These are phyloP conservation scores for Ceraceosorus bombacis DNA, from an alignment of 1,284 basidiomycete species.

Conservation along the genomic window DNA sequence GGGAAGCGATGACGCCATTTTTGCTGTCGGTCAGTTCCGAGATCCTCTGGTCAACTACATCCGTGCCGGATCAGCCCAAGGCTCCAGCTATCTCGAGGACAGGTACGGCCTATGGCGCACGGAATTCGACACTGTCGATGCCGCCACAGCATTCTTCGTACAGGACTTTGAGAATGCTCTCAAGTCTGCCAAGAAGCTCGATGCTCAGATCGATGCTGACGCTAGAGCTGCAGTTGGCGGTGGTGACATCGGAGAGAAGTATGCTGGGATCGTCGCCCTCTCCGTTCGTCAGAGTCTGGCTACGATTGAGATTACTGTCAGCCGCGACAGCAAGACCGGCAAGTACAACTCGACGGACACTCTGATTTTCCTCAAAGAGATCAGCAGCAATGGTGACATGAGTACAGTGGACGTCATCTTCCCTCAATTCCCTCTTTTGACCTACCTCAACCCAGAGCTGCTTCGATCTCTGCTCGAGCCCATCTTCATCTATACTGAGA, in stretches of 20 bases:
- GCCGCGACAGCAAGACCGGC: slow-evolving; percentile 13
- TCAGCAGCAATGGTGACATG: slow-evolving; percentile 48
- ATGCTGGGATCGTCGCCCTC: slow-evolving; percentile 42
- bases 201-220: slow-evolving; percentile 38
- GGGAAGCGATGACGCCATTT: slow-evolving; percentile 30
- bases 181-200: slow-evolving; percentile 49
- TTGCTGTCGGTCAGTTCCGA: slow-evolving; percentile 39
- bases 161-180: slow-evolving; percentile 62
- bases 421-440: slow-evolving; percentile 54
- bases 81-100: slow-evolving; percentile 32
- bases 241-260: slow-evolving; percentile 36
- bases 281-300: slow-evolving; percentile 41
- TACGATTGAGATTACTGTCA: slow-evolving; percentile 41
- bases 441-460: slow-evolving; percentile 53
- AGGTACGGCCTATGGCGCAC: slow-evolving; percentile 44
- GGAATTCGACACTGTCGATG: slow-evolving; percentile 46
- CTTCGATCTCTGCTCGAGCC: slow-evolving; percentile 58
- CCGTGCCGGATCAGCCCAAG: slow-evolving; percentile 19
- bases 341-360: slow-evolving; percentile 46
- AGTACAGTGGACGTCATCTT: slow-evolving; percentile 45
- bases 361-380: slow-evolving; percentile 47
- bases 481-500: slow-evolving; percentile 53
- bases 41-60: slow-evolving; percentile 41
- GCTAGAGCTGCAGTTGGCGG: slow-evolving; percentile 33
- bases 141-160: slow-evolving; percentile 49